Base-by-base conservation (phyloP, 2,329 filamentous ascomycete species). In the Neopestalotiopsis sp. region DNA sequence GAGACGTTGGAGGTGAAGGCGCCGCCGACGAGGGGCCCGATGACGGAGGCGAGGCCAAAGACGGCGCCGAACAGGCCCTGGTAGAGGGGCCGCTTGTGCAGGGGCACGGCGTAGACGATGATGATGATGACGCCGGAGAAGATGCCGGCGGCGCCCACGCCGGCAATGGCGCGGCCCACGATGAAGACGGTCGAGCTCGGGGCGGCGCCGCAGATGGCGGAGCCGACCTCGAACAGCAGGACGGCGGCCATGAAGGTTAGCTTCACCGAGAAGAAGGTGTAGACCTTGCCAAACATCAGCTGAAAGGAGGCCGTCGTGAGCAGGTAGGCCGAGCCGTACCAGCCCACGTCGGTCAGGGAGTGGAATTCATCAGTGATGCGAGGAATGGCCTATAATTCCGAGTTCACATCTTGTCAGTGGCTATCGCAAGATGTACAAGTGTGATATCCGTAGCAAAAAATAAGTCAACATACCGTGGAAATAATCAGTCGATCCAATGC, bases 141-240 rank as follows among this genome's bases (percentile, higher is more conserved):
- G 67, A 84, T 79, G 45, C 82, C 81, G 0, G 78, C 78, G 0
- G 77, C 74, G 2, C 82, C 81, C 1, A 81, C 66, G 5, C 82
- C 82, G 56, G 81, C 77, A 34, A 84, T 75, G 52, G 80, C 82
- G 17, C 82, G 77, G 4, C 82, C 81, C 45, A 83, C 30, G 34
- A 84, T 83, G 64, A 84, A 80, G 14, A 78, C 78, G n/a, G 77
- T 71, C 3, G 80, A 81, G 68, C 68, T 80, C 13, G 81, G 80
- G 17, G 81, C 81, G 0, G 80, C 78, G 6, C 81, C 81, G 69
- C 81, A 83, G 56, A 84, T 70, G 30, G 79, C 78, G 4, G 79
- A 82, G 1, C 82, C 81, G 59, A 80, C 68, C 73, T 82, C 80
- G 70, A 81, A 82, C 24, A 81, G 71, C 17, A 76, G 20, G 45